Evolutionary conservation across 2,329 filamentous ascomycete species (phyloP), one percentile per base, ranked within the genome.

Genomic region (Fusarium sp.): DNA sequence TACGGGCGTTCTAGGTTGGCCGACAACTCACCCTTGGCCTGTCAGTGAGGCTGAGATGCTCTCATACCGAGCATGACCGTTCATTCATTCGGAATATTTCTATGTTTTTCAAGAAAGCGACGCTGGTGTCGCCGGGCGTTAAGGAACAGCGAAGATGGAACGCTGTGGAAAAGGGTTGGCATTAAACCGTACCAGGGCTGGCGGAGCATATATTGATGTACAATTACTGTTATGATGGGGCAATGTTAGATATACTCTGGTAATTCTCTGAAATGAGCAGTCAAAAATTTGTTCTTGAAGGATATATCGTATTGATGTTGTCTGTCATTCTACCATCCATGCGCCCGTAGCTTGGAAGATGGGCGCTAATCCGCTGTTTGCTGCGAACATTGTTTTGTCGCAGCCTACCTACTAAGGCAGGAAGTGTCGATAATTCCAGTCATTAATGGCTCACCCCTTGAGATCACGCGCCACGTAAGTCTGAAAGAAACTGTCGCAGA

Each of bases 111-210:
- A 57, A 62, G 32, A 54, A 70, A 65, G 76, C 78, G 79, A 81
- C 73, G 44, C 61, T 59, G 66, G 45, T 69, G 75, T 80, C 77
- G 75, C 75, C 51, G 79, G 80, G 80, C 78, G 80, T 81, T 80
- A 69, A 47, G 65, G 60, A 73, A 67, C 61, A 75, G 69, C 72
- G 58, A 75, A 41, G 44, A 70, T 48, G 63, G 44, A 51, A 59
- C 60, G 72, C 72, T 74, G 65, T 65, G 53, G 59, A 74, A 74
- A 74, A 74, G 72, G 63, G 48, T 61, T 72, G 67, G 39, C 45
- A 56, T 51, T 61, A 41, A 42, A 56, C 47, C 44, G 56, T 58
- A 63, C 53, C 36, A 58, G 63, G 61, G 55, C 56, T 48, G 57
- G 51, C 70, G 56, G 63, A 60, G 60, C 59, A 56, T 42, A 55